These are phyloP conservation scores for Nicotiana noctiflora DNA, from an alignment of 257 asterid species.

Conservation along the genomic window DNA sequence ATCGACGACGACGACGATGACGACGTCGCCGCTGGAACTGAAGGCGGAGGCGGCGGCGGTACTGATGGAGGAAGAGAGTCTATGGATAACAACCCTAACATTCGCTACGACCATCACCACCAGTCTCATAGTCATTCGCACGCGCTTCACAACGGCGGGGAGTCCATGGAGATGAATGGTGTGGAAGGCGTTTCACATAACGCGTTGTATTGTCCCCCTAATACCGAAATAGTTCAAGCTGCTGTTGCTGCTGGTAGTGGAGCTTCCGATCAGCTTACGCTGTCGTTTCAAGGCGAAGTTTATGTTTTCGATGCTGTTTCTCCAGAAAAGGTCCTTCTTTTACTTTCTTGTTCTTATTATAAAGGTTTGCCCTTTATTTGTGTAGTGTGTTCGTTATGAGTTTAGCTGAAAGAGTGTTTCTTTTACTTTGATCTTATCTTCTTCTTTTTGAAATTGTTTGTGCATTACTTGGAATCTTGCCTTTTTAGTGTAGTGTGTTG, in stretches of 20 bases:
- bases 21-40: conserved; percentile 29
- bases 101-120: conserved; percentile 61
- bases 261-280: conserved; percentile 83
- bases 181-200: conserved; percentile 36
- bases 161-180: conserved; percentile 27
- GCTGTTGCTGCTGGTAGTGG: conserved; percentile 35
- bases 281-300: conserved; percentile 95
- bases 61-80: conserved; percentile 32
- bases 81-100: conserved; percentile 29
- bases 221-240: conserved; percentile 31
- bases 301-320: conserved; percentile 89
- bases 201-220: conserved; percentile 36
- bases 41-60: background rate
- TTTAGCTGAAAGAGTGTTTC: background rate
- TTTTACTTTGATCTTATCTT: background rate
- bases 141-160: conserved; percentile 36
- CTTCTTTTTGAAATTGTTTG: background rate
- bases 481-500: background rate
- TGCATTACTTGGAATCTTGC: background rate
- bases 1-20: conserved; percentile 42
- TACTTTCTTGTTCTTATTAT: background rate
- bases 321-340: conserved; percentile 64
- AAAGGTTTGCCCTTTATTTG: background rate
- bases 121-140: conserved; percentile 45
- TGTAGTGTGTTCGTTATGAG: background rate